These are phyloP conservation scores for Epithele typhae DNA, from an alignment of 768 basidiomycete genomes.

Conservation along the genomic window DNA sequence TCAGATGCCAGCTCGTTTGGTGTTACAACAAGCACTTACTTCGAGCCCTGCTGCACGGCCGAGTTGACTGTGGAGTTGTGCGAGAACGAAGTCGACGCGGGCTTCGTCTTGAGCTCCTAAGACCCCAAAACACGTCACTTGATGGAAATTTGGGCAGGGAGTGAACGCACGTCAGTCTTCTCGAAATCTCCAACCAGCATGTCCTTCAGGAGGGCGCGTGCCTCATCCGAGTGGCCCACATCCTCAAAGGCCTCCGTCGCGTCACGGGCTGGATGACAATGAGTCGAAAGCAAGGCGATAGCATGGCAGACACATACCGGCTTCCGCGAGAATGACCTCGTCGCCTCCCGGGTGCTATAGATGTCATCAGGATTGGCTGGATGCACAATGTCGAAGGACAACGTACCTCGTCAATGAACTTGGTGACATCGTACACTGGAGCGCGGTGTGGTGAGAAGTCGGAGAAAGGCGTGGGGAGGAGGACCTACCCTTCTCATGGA, in stretches of 20 bases:
- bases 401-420: conserved; percentile 91
- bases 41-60: conserved; percentile 65
- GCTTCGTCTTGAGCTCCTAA: conserved; percentile 51
- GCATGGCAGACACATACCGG: conserved; percentile 40
- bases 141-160: no score
- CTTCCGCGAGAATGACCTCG: conserved; percentile 93
- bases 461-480: neutral
- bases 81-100: conserved; percentile 39
- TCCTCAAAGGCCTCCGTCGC: conserved; percentile 99
- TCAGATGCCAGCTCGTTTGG: conserved; percentile 3
- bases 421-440: conserved; percentile 88
- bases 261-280: conserved; percentile 84
- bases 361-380: neutral
- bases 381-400: neutral
- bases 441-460: conserved; percentile 16
- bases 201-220: conserved; percentile 74
- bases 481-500: conserved; percentile 76
- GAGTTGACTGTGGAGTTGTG: conserved; percentile 30
- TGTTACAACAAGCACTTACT: conserved; percentile 37
- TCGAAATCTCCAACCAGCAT: conserved; percentile 85
- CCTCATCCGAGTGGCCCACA: conserved; percentile 98
- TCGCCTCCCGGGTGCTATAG: conserved; percentile 93
- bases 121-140: neutral
- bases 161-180: conserved; percentile 51
- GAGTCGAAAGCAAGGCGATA: no score